A percentile compares a stretch with the other conserved stretches of the same genome.
phyloP scores from a whole-genome alignment of 208 protist genomes.

The Crithidia acanthocephali region DNA sequence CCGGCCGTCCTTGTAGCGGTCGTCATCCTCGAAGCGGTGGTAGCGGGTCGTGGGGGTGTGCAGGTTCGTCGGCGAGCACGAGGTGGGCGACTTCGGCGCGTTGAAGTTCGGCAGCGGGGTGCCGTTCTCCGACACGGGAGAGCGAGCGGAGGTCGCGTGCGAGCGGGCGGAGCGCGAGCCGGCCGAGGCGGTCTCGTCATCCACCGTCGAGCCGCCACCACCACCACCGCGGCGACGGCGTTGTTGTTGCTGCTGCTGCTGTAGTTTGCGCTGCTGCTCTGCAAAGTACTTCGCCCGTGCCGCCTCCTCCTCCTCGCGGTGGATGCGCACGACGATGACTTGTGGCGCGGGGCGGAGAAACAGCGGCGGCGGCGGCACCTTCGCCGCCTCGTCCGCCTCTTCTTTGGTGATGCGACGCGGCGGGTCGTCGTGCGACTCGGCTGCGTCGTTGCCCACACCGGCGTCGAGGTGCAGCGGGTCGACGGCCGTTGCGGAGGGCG shows the following conservation, averaged over 20 bases:
- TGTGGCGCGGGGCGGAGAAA: conserved; percentile 39
- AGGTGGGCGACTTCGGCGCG: not conserved
- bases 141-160: conserved; percentile 3
- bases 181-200: not conserved
- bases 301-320: conserved; percentile 41
- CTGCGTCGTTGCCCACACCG: too few species aligned
- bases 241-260: not conserved
- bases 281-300: conserved; percentile 29
- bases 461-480: too few species aligned
- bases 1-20: conserved; percentile 54
- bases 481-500: not conserved
- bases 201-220: not conserved
- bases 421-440: not conserved
- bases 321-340: conserved; percentile 41
- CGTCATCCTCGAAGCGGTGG: conserved; percentile 47
- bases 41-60: conserved; percentile 23
- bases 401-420: conserved; percentile 24
- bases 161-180: conserved; percentile 14
- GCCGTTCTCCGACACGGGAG: conserved; percentile 7
- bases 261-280: conserved; percentile 19
- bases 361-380: conserved; percentile 33
- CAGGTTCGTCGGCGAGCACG: not conserved
- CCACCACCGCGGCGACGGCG: too few species aligned
- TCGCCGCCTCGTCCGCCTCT: conserved; percentile 26
- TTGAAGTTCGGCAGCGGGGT: not conserved